Evolutionary conservation across 441 rosid species (phyloP), one percentile per base, ranked within the genome.

Genomic region (Capsella rubella): DNA sequence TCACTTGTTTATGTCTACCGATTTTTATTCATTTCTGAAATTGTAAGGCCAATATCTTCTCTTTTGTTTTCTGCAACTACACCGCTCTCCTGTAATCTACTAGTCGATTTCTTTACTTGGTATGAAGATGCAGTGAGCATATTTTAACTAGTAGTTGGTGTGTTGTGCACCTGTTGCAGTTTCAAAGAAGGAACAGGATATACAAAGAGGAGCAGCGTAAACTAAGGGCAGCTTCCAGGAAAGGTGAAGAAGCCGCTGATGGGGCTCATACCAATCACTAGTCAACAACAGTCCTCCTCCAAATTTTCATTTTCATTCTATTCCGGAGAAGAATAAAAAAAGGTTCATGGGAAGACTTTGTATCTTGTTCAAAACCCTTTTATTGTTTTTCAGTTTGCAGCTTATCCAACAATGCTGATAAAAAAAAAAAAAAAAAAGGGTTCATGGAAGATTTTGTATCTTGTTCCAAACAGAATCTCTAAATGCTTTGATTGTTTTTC

Each of bases 171-270:
- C 31, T 73, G 32, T 81, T 78, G 73, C 87, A 90, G 99, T 94
- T 92, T 74, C 90, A 90, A 75, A 80, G 99, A 45, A 90, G 99
- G 73, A 94, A 94, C 74, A 86, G 96, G 43, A 86, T 94, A 59
- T 94, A 92, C 83, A 94, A 94, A 83, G 99, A 94, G 84, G 99
- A 94, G 80, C 94, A 94, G 74, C 97, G 97, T 27, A 87, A 90
- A 78, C 71, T 90, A 67, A 80, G 97, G 63, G 96, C 98, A n/a
- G 98, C 92, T 47, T 80, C 87, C 1, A 83, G 82, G 46, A 89
- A 87, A 74, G 82, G 34, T 52, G 80, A 81, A 56, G 88, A 75
- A 14, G 87, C 83, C 0, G 90, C 73, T 28, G 87, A 78, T 28
- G 86, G 77, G 13, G 55, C 64, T 76, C 81, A 69, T 63, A 56